A percentile compares a stretch with the other conserved stretches of the same genome.
Evolutionary conservation across 2,329 filamentous ascomycete species (phyloP).

Genomic region (Cadophora luteo-olivacea): DNA sequence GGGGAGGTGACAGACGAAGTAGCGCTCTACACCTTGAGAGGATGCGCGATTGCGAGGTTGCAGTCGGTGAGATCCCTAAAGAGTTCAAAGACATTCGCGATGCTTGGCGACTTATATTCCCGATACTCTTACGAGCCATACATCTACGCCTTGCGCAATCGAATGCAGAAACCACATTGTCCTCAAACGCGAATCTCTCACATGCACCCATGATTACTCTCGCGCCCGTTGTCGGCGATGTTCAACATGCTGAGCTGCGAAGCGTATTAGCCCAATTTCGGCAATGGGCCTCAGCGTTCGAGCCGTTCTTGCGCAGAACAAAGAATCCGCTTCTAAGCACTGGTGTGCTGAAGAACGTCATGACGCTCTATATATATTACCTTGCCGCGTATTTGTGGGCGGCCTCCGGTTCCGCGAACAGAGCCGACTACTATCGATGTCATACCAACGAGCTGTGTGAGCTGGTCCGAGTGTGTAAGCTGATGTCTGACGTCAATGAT

Average conservation of each 20-base stretch:
- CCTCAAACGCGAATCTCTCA: no score
- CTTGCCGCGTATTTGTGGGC: not conserved
- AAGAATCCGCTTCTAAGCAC: not conserved
- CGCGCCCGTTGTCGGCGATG: not conserved
- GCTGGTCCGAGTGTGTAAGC: slow-evolving; percentile 11
- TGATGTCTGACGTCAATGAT: not conserved
- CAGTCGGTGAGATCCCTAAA: not conserved
- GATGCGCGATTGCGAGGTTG: not conserved
- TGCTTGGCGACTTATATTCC: not conserved
- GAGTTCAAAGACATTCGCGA: slow-evolving; percentile 12
- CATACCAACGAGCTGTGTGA: slow-evolving; percentile 16
- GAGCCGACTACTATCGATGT: not conserved
- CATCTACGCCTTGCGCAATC: not conserved
- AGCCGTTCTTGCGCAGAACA: not conserved
- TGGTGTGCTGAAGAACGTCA: not conserved
- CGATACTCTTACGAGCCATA: not conserved
- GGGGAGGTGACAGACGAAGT: no score
- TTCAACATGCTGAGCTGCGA: not conserved
- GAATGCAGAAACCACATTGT: not conserved
- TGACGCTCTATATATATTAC: not conserved
- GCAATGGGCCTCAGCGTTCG: no score
- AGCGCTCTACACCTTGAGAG: not conserved
- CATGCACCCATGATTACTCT: not conserved
- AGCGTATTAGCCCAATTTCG: not conserved
- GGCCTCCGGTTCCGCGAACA: not conserved